Conservation (phyloP, 352 stramenopile genomes). For the Globisporangium orthogonon region DNA sequence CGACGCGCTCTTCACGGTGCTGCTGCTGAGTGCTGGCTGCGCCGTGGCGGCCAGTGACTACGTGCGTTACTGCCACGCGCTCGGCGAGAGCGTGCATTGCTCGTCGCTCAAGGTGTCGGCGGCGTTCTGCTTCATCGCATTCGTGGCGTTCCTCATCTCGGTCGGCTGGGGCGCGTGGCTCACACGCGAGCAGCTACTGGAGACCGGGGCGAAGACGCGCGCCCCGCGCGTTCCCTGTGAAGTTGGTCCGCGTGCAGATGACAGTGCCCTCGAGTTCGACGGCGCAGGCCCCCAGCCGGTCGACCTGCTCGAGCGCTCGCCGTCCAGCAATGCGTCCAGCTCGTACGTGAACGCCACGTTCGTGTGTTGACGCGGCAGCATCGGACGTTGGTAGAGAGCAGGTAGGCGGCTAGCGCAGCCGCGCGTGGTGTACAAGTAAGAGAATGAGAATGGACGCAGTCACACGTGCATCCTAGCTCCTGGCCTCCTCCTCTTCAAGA, state of each 20-base stretch:
- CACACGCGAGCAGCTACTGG: constrained; percentile 11
- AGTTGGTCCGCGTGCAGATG: no score
- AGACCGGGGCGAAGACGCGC: neutral
- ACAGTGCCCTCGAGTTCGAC: neutral
- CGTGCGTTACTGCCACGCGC: constrained; percentile 45
- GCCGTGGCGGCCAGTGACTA: constrained; percentile 62
- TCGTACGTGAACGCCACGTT: constrained; percentile 12
- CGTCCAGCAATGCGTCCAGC: constrained; percentile 14
- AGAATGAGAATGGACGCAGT: neutral
- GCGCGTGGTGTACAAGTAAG: neutral
- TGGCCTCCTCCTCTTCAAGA: no score
- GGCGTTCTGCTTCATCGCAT: constrained; percentile 54
- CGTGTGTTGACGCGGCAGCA: constrained; percentile 6
- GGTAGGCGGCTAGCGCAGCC: neutral
- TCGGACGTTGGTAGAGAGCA: neutral
- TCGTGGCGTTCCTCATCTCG: constrained; percentile 50
- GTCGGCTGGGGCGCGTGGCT: constrained; percentile 56
- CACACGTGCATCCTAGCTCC: neutral
- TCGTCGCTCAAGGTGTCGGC: constrained; percentile 34
- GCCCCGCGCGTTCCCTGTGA: neutral
- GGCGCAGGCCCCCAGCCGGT: constrained; percentile 1
- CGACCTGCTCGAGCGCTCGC: constrained; percentile 15
- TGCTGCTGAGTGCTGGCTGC: constrained; percentile 58
- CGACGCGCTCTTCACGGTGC: constrained; percentile 60
- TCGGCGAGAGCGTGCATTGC: constrained; percentile 40